Evolutionary conservation across 1,139 yeast species (phyloP).

Genomic region (Protomyces inundatus): DNA sequence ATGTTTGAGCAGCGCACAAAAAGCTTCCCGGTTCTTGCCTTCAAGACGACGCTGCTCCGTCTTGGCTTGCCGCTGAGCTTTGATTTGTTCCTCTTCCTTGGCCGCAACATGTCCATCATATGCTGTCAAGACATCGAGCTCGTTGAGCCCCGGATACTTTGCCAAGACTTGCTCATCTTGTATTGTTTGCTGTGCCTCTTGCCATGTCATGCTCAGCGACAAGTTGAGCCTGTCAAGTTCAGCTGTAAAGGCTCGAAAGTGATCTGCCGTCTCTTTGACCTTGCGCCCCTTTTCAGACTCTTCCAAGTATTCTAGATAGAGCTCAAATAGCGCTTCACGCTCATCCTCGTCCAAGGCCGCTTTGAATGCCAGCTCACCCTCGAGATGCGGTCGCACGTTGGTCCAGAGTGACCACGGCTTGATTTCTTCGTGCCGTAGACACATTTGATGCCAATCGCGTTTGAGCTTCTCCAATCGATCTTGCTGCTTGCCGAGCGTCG

Average conservation of each 20-base stretch:
- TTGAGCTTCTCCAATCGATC: conserved; percentile 53
- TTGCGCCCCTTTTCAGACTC: conserved; percentile 36
- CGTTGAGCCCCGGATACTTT: conserved; percentile 38
- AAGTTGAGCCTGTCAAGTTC: conserved; percentile 40
- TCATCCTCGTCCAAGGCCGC: conserved; percentile 50
- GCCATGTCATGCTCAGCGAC: conserved; percentile 44
- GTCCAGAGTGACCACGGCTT: conserved; percentile 63
- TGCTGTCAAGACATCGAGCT: conserved; percentile 55
- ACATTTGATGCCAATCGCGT: conserved; percentile 49
- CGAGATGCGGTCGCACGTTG: conserved; percentile 37
- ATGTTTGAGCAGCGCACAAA: conserved; percentile 46
- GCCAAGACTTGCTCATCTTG: conserved; percentile 31
- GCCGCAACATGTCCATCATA: conserved; percentile 50
- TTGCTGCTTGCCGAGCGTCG: conserved; percentile 51
- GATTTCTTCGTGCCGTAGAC: conserved; percentile 42
- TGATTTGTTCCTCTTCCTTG: conserved; percentile 41
- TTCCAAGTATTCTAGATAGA: conserved; percentile 47
- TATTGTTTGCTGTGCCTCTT: conserved; percentile 43
- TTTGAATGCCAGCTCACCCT: conserved; percentile 62
- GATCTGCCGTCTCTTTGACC: conserved; percentile 31
- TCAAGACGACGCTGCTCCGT: conserved; percentile 41
- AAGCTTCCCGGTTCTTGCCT: conserved; percentile 60
- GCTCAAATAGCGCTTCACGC: conserved; percentile 50
- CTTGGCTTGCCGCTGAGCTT: not conserved
- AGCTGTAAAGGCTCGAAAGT: conserved; percentile 33